Percentiles rank a stretch among this genome's conserved stretches.
Evolutionary conservation across 1,284 basidiomycete species (phyloP).

Genomic region (Ustilago hordei): DNA sequence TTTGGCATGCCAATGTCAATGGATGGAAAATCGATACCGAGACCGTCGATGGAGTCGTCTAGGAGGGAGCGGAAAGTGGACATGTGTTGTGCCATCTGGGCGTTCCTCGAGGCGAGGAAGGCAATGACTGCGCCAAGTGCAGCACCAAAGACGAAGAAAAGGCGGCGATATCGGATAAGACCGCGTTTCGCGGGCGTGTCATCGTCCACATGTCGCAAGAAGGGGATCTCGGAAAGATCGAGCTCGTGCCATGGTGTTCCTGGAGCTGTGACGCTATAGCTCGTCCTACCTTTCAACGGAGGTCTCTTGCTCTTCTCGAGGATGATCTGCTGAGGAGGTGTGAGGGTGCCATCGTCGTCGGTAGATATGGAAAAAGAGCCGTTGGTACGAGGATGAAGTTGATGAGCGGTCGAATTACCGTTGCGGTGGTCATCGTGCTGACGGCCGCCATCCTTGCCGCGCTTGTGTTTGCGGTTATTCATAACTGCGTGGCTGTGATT

Average conservation of each 20-base stretch:
- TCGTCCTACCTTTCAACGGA: slow-evolving; percentile 33
- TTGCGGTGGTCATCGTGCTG: slow-evolving; percentile 8
- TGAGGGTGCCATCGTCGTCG: slow-evolving; percentile 25
- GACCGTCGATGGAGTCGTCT: slow-evolving; percentile 59
- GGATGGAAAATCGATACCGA: slow-evolving; percentile 55
- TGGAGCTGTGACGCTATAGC: slow-evolving; percentile 56
- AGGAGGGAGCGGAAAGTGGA: slow-evolving; percentile 44
- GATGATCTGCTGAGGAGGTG: slow-evolving; percentile 52
- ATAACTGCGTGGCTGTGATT: slow-evolving; percentile 2
- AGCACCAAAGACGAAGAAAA: slow-evolving; percentile 60
- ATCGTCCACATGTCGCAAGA: slow-evolving; percentile 41
- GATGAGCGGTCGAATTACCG: slow-evolving; percentile 27
- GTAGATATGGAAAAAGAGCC: neutral
- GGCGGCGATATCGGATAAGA: slow-evolving; percentile 56
- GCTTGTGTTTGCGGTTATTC: slow-evolving; percentile 46
- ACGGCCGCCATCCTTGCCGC: slow-evolving; percentile 8
- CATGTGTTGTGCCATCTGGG: slow-evolving; percentile 58
- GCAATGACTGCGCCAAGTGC: slow-evolving; percentile 54
- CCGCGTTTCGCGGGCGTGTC: slow-evolving; percentile 39
- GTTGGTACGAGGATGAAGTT: slow-evolving; percentile 19
- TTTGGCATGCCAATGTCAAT: slow-evolving; percentile 61
- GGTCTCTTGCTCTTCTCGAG: slow-evolving; percentile 42
- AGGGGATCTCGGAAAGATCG: slow-evolving; percentile 60
- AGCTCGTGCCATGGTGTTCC: slow-evolving; percentile 65
- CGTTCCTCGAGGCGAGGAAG: slow-evolving; percentile 48